Conservation (phyloP, 495 filamentous ascomycete species). For the Polyplosphaeria fusca region DNA sequence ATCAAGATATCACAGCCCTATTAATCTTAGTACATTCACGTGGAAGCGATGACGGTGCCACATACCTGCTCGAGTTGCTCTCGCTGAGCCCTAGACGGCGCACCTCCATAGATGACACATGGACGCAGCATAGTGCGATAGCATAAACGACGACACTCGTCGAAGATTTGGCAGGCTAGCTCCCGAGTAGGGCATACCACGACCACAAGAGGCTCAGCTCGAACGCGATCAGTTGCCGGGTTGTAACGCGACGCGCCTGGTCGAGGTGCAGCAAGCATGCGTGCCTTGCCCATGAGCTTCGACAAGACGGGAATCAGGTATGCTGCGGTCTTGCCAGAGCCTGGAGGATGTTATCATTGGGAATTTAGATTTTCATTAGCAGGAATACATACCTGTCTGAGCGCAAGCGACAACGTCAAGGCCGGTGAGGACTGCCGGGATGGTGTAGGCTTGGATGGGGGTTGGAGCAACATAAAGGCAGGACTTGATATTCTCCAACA, state of each 20-base stretch:
- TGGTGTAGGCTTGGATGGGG: conserved; percentile 77
- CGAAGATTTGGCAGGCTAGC: conserved; percentile 89
- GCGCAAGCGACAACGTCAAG: conserved; percentile 82
- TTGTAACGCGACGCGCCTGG: conserved; percentile 55
- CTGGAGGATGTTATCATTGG: conserved; percentile 44
- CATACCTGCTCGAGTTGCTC: conserved; percentile 76
- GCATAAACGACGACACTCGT: conserved; percentile 84
- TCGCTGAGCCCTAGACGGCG: conserved; percentile 61
- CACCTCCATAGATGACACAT: conserved; percentile 86
- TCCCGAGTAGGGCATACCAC: conserved; percentile 86
- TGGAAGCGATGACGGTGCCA: conserved; percentile 82
- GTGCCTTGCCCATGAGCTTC: conserved; percentile 89
- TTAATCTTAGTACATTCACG: no score
- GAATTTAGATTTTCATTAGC: neutral
- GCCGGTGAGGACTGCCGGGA: conserved; percentile 70
- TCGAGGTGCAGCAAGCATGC: conserved; percentile 72
- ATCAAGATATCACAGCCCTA: conserved; percentile 92
- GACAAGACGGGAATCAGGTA: conserved; percentile 88
- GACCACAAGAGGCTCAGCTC: conserved; percentile 81
- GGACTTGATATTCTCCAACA: conserved; percentile 72
- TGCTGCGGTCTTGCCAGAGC: conserved; percentile 92
- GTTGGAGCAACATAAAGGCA: conserved; percentile 68
- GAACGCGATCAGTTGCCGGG: conserved; percentile 44
- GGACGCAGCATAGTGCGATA: conserved; percentile 94
- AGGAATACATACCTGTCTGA: conserved; percentile 72